Evolutionary conservation across 2,329 filamentous ascomycete genomes (phyloP), one percentile per base, ranked within the genome.

Genomic region (Calonectria multiphialidica): DNA sequence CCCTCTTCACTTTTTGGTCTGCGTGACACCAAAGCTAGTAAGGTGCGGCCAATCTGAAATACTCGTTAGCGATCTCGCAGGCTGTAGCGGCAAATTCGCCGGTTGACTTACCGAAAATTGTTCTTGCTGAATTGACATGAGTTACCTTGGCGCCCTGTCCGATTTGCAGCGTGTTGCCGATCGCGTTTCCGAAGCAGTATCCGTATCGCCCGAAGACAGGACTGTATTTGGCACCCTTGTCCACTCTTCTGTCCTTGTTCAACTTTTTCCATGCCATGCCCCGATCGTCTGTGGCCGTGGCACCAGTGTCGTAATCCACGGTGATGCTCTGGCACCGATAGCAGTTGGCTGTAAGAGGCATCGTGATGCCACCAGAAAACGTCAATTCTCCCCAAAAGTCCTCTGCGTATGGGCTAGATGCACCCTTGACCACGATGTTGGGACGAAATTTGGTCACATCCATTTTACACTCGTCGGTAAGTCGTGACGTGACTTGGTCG

Each of bases 401-500:
- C 9, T 79, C 77, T 0, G 69, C 77, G 7, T 70, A 79, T 0
- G 77, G 42, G 0, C 2, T 40, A 0, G 77, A 73, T 8, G 77
- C 74, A 1, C 77, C 77, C 1, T 71, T 73, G 9, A 79, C 62
- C 2, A 79, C 77, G 4, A 79, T 75, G 9, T 79, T 79, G 0
- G 77, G 77, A n/a, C 77, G 68, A 15, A 79, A 79, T 25, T 79
- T 79, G 37, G 76, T 78, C 1, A 79, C 69, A 4, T 79, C 77
- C 77, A 79, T 79, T 0, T 65, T 63, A 3, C 16, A 68, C 0
- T 70, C 72, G 1, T 77, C 66, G 0, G 66, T 65, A 0, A 79
- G 44, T 0, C 77, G 72, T 0, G 77, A 76, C 1, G 76, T 72
- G 13, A 76, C 72, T 16, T 79, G 44, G 1, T 75, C 33, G 23